A percentile compares a stretch with the other conserved stretches of the same genome.
phyloP scores from a whole-genome alignment of 2,329 filamentous ascomycete species.

The Talaromyces sp. region DNA sequence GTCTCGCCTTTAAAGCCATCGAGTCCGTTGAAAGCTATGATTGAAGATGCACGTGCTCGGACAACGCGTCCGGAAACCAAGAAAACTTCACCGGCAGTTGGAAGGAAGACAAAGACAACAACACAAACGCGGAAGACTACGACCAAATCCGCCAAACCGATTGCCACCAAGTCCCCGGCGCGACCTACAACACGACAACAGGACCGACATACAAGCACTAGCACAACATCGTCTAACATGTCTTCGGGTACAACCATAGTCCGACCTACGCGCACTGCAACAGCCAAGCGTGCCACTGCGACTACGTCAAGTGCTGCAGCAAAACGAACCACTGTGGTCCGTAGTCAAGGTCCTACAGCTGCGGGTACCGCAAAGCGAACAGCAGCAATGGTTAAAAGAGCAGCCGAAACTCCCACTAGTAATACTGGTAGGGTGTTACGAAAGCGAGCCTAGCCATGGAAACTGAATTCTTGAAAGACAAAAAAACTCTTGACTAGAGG shows the following conservation, averaged over 20 bases:
- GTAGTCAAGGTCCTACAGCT: conserved; percentile 25
- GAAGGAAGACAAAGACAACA: conserved; percentile 18
- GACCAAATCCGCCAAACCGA: conserved; percentile 20
- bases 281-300: conserved; percentile 6
- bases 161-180: conserved; percentile 21
- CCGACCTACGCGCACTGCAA: conserved; percentile 24
- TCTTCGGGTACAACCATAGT: conserved; percentile 37
- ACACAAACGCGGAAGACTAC: conserved; percentile 18
- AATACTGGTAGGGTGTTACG: conserved; percentile 36
- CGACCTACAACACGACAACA: conserved; percentile 37
- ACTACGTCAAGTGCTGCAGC: conserved; percentile 18
- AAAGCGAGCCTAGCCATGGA: conserved; percentile 30
- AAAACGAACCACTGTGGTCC: conserved; percentile 27
- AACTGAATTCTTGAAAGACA: not conserved
- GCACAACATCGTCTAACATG: conserved; percentile 29
- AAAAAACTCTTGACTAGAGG: not conserved
- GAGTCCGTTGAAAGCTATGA: conserved; percentile 31
- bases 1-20: conserved; percentile 60
- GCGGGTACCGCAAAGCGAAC: conserved; percentile 33
- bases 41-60: conserved; percentile 19
- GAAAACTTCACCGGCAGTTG: conserved; percentile 4
- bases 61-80: conserved; percentile 19
- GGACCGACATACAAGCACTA: conserved; percentile 33
- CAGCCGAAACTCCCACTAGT: conserved; percentile 23
- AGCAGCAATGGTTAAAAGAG: conserved; percentile 28